phyloP scores from a whole-genome alignment of 371 early-diverging fungal species.

The Mucor irregularis region DNA sequence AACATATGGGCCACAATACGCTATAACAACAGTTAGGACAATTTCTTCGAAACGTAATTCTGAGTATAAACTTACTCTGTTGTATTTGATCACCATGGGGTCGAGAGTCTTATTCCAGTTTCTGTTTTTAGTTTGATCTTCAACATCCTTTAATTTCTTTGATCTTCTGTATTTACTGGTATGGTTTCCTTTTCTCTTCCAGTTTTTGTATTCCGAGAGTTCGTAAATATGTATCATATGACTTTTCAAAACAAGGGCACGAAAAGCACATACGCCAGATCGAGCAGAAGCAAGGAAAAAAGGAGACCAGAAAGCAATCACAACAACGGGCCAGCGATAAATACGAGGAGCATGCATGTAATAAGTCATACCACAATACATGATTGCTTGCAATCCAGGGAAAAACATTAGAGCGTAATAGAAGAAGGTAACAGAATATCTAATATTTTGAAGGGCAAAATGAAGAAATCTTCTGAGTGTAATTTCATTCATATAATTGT shows the following conservation, averaged over 20 bases:
- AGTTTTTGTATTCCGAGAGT: neutral
- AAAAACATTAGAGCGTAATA: neutral
- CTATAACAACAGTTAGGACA: too few relatives aligned
- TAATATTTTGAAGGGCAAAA: slow-evolving; percentile 14
- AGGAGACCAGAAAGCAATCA: neutral
- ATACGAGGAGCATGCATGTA: neutral
- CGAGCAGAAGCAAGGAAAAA: neutral
- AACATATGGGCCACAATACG: too few relatives aligned
- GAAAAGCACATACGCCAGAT: neutral
- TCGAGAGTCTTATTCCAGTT: neutral
- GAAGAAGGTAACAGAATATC: slow-evolving; percentile 1
- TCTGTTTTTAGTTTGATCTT: neutral
- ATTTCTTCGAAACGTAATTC: too few relatives aligned
- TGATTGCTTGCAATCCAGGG: neutral
- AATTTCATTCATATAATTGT: slow-evolving; percentile 4
- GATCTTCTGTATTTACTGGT: neutral
- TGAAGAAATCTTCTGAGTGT: slow-evolving; percentile 20
- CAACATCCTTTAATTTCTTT: neutral
- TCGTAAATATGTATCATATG: neutral
- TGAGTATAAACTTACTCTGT: neutral
- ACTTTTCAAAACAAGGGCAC: neutral
- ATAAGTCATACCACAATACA: neutral
- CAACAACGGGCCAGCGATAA: neutral
- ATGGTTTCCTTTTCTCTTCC: neutral
- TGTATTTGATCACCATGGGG: neutral